These are phyloP conservation scores for Nannochloropsis oceanica DNA, from an alignment of 108 stramenopile genomes.

Conservation along the genomic window DNA sequence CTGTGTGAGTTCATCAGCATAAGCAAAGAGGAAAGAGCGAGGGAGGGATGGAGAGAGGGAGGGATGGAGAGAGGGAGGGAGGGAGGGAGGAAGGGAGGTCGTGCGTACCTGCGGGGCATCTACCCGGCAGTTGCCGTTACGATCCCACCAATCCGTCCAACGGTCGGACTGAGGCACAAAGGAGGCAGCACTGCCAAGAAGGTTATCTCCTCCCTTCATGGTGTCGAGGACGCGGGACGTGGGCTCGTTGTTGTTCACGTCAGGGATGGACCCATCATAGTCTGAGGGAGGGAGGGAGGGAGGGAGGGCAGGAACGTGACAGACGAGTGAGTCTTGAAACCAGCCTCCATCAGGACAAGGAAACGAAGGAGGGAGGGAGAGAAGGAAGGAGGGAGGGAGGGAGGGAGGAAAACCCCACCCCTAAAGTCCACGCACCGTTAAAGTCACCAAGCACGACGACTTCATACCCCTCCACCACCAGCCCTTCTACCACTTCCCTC, in stretches of 20 bases:
- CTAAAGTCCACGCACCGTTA: not conserved
- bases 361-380: not conserved
- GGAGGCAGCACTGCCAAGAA: not conserved
- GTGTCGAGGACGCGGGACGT: not conserved
- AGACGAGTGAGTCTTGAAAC: no score
- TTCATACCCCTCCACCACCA: not conserved
- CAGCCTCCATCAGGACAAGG: no score
- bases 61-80: not conserved
- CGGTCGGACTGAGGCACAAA: not conserved
- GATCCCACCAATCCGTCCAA: not conserved
- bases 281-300: not conserved
- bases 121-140: not conserved
- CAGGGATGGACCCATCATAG: not conserved
- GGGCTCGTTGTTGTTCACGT: not conserved
- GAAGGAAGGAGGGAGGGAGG: not conserved
- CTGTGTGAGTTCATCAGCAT: not conserved
- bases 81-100: no score
- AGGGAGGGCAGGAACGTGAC: not conserved
- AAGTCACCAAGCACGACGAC: constrained; percentile 5
- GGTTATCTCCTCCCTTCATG: not conserved
- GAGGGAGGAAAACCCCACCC: not conserved
- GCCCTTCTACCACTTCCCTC: not conserved
- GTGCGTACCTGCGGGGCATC: not conserved
- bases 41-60: not conserved
- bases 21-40: no score